Evolutionary conservation across 305 asterid genomes (phyloP), one percentile per base, ranked within the genome.

Genomic region (Striga hermonthica): DNA sequence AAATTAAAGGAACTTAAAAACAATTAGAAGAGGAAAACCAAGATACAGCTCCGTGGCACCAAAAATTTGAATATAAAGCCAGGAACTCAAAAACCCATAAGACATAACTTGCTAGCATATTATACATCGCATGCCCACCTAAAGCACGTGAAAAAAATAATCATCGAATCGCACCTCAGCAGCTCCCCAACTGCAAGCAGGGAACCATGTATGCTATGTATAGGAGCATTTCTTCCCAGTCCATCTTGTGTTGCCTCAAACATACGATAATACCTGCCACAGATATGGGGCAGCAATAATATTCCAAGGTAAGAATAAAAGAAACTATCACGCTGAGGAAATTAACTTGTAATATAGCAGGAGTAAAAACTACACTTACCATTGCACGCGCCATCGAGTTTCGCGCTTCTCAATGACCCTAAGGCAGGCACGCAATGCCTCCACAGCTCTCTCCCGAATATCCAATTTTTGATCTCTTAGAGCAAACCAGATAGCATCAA

Each of bases 181-280:
- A 93, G 85, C 75, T 93, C 99, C 75, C 99, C 99, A 58, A 93
- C 97, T 71, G 99, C 99, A 64, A 93, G 97, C 66, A 93, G 91
- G 58, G 99, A 90, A 62, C 97, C 99, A 78, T 93, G 99, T 82
- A 93, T 90, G 82, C 99, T 90, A 76, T 93, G 97, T 64, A 93
- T 68, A 72, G 99, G 88, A 67, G 97, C 96, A 78, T 85, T 90
- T 79, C 74, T 86, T 45, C 91, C 95, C 85, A 93, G 74, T 60
- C 99, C 96, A 78, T 90, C 99, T 74, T 93, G 97, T 54, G 99
- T 90, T 69, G 97, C 97, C 86, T 93, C 99, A 81, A 93, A 93
- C 99, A 93, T 93, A 62, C 95, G 94, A 76, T 93, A 93, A 69
- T 93, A 93, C 97, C 98, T 93, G 81, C 53, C 69, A 70, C 62